A percentile compares a stretch with the other conserved stretches of the same genome.
Conservation (phyloP, 108 stramenopile genomes). For the Mediolabrus comicus region DNA sequence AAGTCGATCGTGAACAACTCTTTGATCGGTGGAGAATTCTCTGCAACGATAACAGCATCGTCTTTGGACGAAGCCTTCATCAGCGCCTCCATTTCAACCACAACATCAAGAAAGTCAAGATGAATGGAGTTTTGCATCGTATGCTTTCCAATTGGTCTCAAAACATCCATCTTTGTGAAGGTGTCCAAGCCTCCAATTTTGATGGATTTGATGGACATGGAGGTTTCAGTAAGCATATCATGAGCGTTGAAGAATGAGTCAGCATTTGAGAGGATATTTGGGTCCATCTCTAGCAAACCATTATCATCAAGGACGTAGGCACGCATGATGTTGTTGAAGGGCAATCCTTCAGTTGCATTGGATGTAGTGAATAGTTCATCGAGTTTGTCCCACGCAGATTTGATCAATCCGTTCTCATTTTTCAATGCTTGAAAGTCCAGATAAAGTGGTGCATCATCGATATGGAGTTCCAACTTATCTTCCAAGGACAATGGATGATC, state of each 20-base stretch:
- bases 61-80: conserved; percentile 12
- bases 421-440: conserved; percentile 22
- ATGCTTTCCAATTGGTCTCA: conserved; percentile 44
- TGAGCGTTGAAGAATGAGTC: conserved; percentile 1
- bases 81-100: conserved; percentile 39
- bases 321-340: conserved; percentile 11
- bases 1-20: conserved; percentile 42
- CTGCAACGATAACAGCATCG: conserved; percentile 11
- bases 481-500: conserved; percentile 6
- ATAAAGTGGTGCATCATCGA: conserved; percentile 3
- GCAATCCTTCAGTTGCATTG: neutral
- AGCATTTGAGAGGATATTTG: conserved; percentile 10
- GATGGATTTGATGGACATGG: conserved; percentile 22
- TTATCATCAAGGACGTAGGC: conserved; percentile 31
- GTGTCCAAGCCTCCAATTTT: conserved; percentile 48
- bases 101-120: conserved; percentile 37
- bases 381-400: neutral
- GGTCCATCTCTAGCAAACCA: conserved; percentile 39
- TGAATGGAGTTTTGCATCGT: conserved; percentile 35
- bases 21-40: conserved; percentile 13
- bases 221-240: conserved; percentile 18
- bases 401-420: conserved; percentile 3
- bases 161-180: conserved; percentile 21
- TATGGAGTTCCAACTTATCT: conserved; percentile 4
- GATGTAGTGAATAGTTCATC: neutral